Evolutionary conservation across 1,284 basidiomycete genomes (phyloP).

Genomic region (Inonotus hispidus): DNA sequence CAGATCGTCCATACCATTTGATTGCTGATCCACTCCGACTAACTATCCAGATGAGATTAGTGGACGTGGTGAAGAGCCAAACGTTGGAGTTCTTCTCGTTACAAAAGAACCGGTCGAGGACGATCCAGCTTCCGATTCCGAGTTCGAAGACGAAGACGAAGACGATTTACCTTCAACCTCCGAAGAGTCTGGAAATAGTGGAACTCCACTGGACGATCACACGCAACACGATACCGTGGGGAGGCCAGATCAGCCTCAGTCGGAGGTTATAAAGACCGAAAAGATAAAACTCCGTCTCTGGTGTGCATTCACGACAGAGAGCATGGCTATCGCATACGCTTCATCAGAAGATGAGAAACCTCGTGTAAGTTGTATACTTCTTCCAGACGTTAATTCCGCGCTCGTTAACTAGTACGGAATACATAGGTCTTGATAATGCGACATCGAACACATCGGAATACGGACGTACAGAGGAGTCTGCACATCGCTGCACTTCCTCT

Average conservation of each 20-base stretch:
- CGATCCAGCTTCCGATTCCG: not conserved
- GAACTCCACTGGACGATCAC: not conserved
- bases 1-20: not conserved
- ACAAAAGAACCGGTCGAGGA: conserved; percentile 32
- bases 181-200: not conserved
- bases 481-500: not conserved
- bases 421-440: not conserved
- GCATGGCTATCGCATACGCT: conserved; percentile 70
- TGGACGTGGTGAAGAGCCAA: conserved; percentile 27
- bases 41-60: conserved; percentile 22
- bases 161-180: not conserved
- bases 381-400: too few relatives aligned
- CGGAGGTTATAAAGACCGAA: conserved; percentile 6
- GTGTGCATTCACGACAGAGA: conserved; percentile 77
- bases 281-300: conserved; percentile 51
- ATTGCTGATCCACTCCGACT: not conserved
- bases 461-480: not conserved
- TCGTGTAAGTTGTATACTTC: conserved; percentile 37
- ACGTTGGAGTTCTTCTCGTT: conserved; percentile 42
- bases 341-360: conserved; percentile 46
- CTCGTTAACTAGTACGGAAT: not conserved
- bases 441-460: not conserved
- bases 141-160: conserved; percentile 12
- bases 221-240: not conserved
- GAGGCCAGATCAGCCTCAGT: not conserved